phyloP scores from a whole-genome alignment of 1,284 basidiomycete genomes.

The Heliocybe sulcata region DNA sequence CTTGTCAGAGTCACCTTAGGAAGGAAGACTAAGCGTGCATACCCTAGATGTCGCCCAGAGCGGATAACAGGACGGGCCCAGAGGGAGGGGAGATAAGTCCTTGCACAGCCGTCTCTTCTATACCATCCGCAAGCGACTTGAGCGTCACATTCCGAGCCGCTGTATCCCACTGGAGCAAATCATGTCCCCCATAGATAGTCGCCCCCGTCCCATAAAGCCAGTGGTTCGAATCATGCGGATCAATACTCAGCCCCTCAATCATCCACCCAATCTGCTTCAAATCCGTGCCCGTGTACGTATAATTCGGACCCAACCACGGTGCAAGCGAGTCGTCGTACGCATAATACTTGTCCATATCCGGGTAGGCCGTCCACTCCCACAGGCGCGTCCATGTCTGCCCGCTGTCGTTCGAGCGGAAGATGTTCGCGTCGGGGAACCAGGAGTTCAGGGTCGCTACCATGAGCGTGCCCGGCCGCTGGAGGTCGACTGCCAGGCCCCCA shows the following conservation, averaged over 20 bases:
- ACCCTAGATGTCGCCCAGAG: conserved; percentile 51
- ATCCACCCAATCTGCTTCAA: conserved; percentile 33
- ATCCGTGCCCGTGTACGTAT: conserved; percentile 31
- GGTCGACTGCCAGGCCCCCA: conserved; percentile 54
- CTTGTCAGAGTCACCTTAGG: background rate
- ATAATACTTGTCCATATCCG: conserved; percentile 45
- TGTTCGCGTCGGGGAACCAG: conserved; percentile 56
- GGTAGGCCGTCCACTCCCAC: conserved; percentile 46
- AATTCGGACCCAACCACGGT: conserved; percentile 49
- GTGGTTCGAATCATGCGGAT: conserved; percentile 60
- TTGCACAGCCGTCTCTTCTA: conserved; percentile 55
- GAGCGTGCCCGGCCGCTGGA: conserved; percentile 51
- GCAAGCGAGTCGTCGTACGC: conserved; percentile 44
- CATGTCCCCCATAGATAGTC: conserved; percentile 52
- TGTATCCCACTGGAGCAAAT: conserved; percentile 49
- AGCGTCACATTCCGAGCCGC: conserved; percentile 46
- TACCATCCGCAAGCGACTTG: conserved; percentile 51
- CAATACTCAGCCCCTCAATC: conserved; percentile 44
- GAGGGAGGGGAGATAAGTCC: conserved; percentile 45
- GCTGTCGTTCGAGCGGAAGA: conserved; percentile 51
- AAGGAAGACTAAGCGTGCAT: conserved; percentile 4
- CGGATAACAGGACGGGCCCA: conserved; percentile 45
- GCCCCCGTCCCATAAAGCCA: conserved; percentile 61
- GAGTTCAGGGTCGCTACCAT: conserved; percentile 63
- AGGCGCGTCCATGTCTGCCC: conserved; percentile 48